These are phyloP conservation scores for Kwoniella sp. DNA, from an alignment of 768 basidiomycete genomes.

Conservation along the genomic window DNA sequence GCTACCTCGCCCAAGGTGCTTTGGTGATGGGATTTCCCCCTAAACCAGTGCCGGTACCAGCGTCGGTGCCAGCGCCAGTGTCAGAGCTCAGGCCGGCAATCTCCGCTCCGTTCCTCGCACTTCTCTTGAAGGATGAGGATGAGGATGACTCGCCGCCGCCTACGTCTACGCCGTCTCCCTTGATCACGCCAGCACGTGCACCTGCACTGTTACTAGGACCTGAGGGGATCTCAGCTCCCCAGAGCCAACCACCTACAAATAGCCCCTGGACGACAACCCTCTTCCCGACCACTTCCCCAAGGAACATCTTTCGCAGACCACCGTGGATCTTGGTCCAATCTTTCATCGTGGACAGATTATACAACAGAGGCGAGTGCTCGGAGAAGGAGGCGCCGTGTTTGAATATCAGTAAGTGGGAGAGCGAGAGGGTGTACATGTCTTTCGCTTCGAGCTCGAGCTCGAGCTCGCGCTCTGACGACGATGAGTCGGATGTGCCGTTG, in stretches of 20 bases:
- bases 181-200: no score
- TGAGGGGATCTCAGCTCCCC: conserved; percentile 28
- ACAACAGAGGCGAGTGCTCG: conserved; percentile 67
- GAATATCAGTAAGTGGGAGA: conserved; percentile 36
- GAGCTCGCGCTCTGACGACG: no score
- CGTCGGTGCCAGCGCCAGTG: no score
- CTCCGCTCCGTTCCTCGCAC: no score
- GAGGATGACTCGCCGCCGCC: no score
- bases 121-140: no score
- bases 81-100: no score
- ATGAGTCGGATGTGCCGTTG: background rate
- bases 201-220: no score
- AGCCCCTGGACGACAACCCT: conserved; percentile 96
- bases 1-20: conserved; percentile 32
- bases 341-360: conserved; percentile 82
- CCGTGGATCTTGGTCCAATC: conserved; percentile 87
- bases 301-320: conserved; percentile 94
- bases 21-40: background rate
- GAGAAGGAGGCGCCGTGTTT: conserved; percentile 42
- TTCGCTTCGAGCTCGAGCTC: conserved; percentile 65
- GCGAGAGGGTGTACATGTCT: conserved; percentile 44
- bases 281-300: conserved; percentile 91
- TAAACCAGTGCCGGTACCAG: background rate
- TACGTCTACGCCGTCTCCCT: conserved; percentile 5
- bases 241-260: conserved; percentile 46